These are phyloP conservation scores for Pseudocercospora eumusae DNA, from an alignment of 2,329 filamentous ascomycete genomes.

Conservation along the genomic window DNA sequence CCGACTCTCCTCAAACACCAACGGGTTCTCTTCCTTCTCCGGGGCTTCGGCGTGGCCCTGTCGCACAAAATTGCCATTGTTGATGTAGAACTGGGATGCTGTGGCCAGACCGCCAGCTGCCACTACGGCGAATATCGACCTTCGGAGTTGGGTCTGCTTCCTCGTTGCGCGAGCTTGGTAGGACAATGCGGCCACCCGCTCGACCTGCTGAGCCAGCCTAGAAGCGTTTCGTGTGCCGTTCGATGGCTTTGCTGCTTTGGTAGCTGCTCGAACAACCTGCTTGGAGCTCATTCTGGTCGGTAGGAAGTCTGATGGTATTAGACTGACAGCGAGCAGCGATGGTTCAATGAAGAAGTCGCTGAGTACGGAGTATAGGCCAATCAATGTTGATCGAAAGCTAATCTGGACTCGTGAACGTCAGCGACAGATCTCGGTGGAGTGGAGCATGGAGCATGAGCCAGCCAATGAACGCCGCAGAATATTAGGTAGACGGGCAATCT, in stretches of 20 bases:
- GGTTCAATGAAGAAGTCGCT: slow-evolving; percentile 20
- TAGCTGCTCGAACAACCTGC: slow-evolving; percentile 27
- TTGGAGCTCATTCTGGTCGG: slow-evolving; percentile 24
- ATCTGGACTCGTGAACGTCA: slow-evolving; percentile 15
- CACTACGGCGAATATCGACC: slow-evolving; percentile 47
- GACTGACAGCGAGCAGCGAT: too few relatives aligned
- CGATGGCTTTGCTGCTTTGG: slow-evolving; percentile 22
- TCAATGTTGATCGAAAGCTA: slow-evolving; percentile 4
- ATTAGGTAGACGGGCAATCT: too few relatives aligned
- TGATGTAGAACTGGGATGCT: slow-evolving; percentile 47
- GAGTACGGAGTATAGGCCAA: background rate
- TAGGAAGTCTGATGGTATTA: background rate
- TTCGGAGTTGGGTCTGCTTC: slow-evolving; percentile 50
- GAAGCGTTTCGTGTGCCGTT: slow-evolving; percentile 25
- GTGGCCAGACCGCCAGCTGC: slow-evolving; percentile 48
- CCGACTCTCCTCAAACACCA: slow-evolving; percentile 69
- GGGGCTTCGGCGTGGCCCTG: slow-evolving; percentile 53
- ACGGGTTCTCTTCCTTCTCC: slow-evolving; percentile 48
- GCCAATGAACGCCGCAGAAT: too few relatives aligned
- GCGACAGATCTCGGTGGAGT: slow-evolving; percentile 6
- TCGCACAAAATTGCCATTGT: slow-evolving; percentile 43
- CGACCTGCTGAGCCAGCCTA: slow-evolving; percentile 29
- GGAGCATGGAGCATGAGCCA: too few relatives aligned
- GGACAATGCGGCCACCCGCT: slow-evolving; percentile 34
- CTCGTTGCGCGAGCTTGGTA: slow-evolving; percentile 43